Conservation (phyloP, 805 yeast species). For the Kodamaea kaohsiungensis region DNA sequence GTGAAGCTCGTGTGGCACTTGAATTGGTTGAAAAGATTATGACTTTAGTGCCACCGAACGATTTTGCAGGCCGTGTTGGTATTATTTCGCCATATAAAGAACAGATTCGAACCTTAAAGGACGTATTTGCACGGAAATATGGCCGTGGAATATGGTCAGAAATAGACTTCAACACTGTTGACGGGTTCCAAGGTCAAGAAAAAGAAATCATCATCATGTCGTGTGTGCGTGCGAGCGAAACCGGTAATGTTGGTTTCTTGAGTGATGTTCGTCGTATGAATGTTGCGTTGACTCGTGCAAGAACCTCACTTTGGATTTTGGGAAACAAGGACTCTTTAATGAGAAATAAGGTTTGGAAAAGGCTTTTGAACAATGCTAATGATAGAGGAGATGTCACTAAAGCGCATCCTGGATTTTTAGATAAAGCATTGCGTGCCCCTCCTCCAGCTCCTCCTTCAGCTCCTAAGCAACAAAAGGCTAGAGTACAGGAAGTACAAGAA, state of each 20-base stretch:
- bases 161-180: slow-evolving; percentile 91
- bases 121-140: slow-evolving; percentile 54
- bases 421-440: neutral
- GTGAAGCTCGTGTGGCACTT: slow-evolving; percentile 73
- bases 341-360: slow-evolving; percentile 71
- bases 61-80: slow-evolving; percentile 77
- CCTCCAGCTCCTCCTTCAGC: neutral
- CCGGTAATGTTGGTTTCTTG: slow-evolving; percentile 77
- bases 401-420: slow-evolving; percentile 40
- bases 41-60: slow-evolving; percentile 44
- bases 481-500: neutral
- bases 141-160: slow-evolving; percentile 65
- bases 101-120: slow-evolving; percentile 64
- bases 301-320: slow-evolving; percentile 86
- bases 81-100: slow-evolving; percentile 94
- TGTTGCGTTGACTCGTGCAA: slow-evolving; percentile 94
- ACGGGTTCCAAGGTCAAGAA: slow-evolving; percentile 97
- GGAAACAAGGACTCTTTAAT: slow-evolving; percentile 73
- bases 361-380: slow-evolving; percentile 66
- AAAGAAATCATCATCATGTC: slow-evolving; percentile 92
- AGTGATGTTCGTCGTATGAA: slow-evolving; percentile 94
- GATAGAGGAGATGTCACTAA: slow-evolving; percentile 38
- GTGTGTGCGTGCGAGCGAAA: slow-evolving; percentile 85
- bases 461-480: neutral
- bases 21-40: slow-evolving; percentile 61